Evolutionary conservation across 2,329 filamentous ascomycete genomes (phyloP).

Genomic region (Sarocladium strictum): DNA sequence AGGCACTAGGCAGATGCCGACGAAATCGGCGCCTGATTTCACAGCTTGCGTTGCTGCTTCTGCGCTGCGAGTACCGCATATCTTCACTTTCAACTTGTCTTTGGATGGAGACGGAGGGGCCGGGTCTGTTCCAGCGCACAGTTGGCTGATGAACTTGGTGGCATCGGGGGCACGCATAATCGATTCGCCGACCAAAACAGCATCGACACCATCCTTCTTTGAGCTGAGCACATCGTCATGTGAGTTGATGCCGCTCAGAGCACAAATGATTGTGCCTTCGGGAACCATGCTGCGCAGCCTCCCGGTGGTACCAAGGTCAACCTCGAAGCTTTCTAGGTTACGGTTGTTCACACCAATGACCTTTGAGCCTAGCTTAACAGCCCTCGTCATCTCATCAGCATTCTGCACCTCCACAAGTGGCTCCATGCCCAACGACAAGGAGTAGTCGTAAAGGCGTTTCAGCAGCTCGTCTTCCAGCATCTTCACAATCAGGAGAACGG

Average conservation of each 20-base stretch:
- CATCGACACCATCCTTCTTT: constrained; percentile 82
- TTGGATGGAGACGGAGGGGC: constrained; percentile 20
- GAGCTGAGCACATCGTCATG: constrained; percentile 85
- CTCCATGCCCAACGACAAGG: constrained; percentile 88
- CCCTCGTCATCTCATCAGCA: constrained; percentile 83
- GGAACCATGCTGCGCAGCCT: constrained; percentile 83
- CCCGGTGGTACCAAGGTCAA: constrained; percentile 88
- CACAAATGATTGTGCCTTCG: constrained; percentile 81
- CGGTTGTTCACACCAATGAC: constrained; percentile 98
- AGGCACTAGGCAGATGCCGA: constrained; percentile 87
- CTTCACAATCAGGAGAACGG: constrained; percentile 92
- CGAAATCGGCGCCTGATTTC: constrained; percentile 80
- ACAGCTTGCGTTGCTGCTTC: constrained; percentile 77
- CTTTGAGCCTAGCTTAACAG: constrained; percentile 78
- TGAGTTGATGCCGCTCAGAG: constrained; percentile 87
- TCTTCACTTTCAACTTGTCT: constrained; percentile 69
- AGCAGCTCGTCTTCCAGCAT: constrained; percentile 80
- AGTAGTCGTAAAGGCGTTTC: constrained; percentile 79
- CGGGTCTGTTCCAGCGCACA: constrained; percentile 58
- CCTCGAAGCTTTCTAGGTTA: constrained; percentile 92
- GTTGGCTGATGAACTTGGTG: constrained; percentile 71
- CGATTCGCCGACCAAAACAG: constrained; percentile 89
- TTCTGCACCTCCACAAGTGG: constrained; percentile 96
- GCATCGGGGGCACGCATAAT: constrained; percentile 89
- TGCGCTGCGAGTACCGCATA: constrained; percentile 82